phyloP scores from a whole-genome alignment of 169 alveolate species.

The Babesia bigemina region DNA sequence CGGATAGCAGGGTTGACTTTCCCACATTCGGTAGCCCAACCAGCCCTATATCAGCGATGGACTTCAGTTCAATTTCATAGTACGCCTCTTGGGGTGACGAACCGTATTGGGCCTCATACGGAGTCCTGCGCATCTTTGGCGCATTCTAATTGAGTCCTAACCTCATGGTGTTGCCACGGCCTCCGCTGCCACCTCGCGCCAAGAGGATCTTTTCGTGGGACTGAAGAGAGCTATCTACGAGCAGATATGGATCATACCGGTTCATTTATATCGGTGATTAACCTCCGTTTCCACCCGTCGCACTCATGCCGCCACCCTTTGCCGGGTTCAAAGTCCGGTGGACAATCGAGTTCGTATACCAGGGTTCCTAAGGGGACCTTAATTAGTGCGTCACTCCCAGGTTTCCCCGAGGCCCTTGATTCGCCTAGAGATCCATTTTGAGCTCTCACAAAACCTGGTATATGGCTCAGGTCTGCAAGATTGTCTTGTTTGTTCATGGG shows the following conservation, averaged over 20 bases:
- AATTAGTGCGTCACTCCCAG: slow-evolving; percentile 48
- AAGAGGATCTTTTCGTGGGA: slow-evolving; percentile 34
- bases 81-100: slow-evolving; percentile 49
- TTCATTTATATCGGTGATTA: slow-evolving; percentile 55
- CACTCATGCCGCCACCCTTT: slow-evolving; percentile 46
- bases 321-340: slow-evolving; percentile 1
- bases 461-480: slow-evolving; percentile 34
- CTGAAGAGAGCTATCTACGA: neutral
- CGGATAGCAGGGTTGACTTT: slow-evolving; percentile 61
- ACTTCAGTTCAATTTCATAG: slow-evolving; percentile 59
- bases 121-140: slow-evolving; percentile 9
- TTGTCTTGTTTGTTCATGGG: slow-evolving; percentile 38
- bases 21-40: slow-evolving; percentile 68
- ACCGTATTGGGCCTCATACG: slow-evolving; percentile 60
- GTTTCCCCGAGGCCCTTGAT: slow-evolving; percentile 32
- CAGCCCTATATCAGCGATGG: slow-evolving; percentile 63
- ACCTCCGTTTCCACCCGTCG: slow-evolving; percentile 27
- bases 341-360: slow-evolving; percentile 30
- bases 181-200: slow-evolving; percentile 64
- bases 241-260: slow-evolving; percentile 6
- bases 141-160: neutral
- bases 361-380: slow-evolving; percentile 64
- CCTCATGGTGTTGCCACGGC: slow-evolving; percentile 64
- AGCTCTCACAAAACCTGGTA: slow-evolving; percentile 51
- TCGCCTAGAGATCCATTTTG: slow-evolving; percentile 49